Base-by-base conservation (phyloP, 225 moss, liverwort and hornwort species). In the Marchantia polymorpha region DNA sequence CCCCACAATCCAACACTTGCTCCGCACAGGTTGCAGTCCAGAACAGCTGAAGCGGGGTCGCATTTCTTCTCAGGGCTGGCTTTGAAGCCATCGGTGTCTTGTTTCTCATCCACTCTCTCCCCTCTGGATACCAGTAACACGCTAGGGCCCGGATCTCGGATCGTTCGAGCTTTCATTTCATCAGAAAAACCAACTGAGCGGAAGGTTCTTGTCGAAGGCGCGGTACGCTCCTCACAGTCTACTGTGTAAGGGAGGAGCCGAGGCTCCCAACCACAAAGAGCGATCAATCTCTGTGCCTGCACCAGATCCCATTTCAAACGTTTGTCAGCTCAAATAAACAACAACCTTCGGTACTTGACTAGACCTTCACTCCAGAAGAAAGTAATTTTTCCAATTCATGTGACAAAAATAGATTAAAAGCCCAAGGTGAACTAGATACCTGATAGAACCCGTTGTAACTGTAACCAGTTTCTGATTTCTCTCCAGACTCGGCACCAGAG, bases 251-350 rank as follows among this genome's bases (percentile, higher is more conserved):
- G 92, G 75, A 99, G 81, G 25, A 91, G 82, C 65, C 99, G 89
- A 68, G 93, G 91, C 74, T 99, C 99, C 99, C 99, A 99, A 77
- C 99, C 99, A 85, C 99, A 99, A 63, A 99, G 64, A 29, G 93
- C 90, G 72, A 95, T 95, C 72, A 94, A 65, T 79, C 93, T 90
- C 83, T 99, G 95, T 64, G 91, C 87, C 90, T 93, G 88, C 84
- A 81, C 60, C 73, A 75, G 59, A 75, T 52, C 19, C 29, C 54
- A 75, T 0, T 27, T 17, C 56, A 59, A 8, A 12, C 29, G 75
- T 2, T 10, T 58, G 75, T 75, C 14, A 53, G 29, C 26, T 29
- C 1, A n/a, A 22, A 23, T 0, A 52, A n/a, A 52, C 4, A 72
- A 10, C 51, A 22, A 13, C 50, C 39, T 39, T 39, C 39, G 39